Evolutionary conservation across 495 filamentous ascomycete genomes (phyloP).

Genomic region (Venustampulla echinocandica): DNA sequence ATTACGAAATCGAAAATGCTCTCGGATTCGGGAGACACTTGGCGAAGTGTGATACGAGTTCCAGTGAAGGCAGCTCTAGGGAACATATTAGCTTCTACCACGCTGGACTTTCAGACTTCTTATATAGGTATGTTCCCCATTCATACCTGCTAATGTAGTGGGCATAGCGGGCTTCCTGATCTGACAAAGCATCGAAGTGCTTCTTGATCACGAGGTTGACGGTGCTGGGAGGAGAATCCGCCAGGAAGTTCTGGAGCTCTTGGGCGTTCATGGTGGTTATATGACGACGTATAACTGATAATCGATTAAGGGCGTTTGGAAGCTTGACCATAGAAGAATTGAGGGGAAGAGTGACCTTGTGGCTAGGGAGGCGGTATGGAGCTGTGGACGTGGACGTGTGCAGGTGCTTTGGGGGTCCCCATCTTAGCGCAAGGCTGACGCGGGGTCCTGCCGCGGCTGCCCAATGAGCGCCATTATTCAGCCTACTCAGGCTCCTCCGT

Average conservation of each 20-base stretch:
- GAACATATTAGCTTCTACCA: not conserved
- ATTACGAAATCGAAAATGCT: conserved; percentile 78
- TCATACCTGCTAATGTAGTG: conserved; percentile 80
- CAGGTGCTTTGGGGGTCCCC: conserved; percentile 1
- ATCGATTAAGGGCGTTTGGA: conserved; percentile 13
- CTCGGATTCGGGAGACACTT: conserved; percentile 86
- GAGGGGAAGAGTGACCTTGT: not conserved
- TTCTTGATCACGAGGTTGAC: conserved; percentile 79
- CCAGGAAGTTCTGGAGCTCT: conserved; percentile 60
- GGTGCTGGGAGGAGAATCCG: conserved; percentile 80
- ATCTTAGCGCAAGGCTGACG: conserved; percentile 11
- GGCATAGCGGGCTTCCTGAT: conserved; percentile 78
- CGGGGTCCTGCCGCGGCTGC: not conserved
- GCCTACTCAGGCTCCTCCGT: too few species aligned
- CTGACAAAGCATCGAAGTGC: conserved; percentile 76
- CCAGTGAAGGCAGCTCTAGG: conserved; percentile 75
- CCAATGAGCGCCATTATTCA: conserved; percentile 2
- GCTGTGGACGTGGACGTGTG: not conserved
- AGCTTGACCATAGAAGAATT: conserved; percentile 4
- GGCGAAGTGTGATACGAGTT: conserved; percentile 75
- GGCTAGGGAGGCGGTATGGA: not conserved
- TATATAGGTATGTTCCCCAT: not conserved
- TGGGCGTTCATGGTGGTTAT: conserved; percentile 19
- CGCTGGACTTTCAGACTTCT: not conserved
- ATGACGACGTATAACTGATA: conserved; percentile 14